Conservation (phyloP, 495 filamentous ascomycete genomes). For the Penicillium flavigenum region DNA sequence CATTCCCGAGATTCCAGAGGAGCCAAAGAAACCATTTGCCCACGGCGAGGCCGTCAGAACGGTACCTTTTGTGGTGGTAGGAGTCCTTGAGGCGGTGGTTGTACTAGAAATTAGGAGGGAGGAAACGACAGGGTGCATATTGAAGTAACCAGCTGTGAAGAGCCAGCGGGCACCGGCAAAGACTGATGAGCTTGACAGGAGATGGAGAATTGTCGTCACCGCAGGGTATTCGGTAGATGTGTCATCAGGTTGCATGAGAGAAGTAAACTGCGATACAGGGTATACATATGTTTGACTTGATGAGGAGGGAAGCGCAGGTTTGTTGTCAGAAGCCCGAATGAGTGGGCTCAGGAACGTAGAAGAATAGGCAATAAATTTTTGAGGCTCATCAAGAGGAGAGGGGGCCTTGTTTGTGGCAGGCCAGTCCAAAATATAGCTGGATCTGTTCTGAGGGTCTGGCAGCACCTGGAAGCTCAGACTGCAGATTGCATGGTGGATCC, state of each 20-base stretch:
- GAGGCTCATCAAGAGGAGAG: conserved; percentile 66
- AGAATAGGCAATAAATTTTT: conserved; percentile 65
- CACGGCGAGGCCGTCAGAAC: conserved; percentile 91
- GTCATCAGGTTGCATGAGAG: conserved; percentile 67
- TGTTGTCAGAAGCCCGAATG: conserved; percentile 50
- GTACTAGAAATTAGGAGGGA: conserved; percentile 69
- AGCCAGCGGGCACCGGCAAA: conserved; percentile 76
- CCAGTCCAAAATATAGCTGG: conserved; percentile 76
- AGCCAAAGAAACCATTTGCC: conserved; percentile 95
- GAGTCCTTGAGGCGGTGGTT: conserved; percentile 30
- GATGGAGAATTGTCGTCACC: conserved; percentile 68
- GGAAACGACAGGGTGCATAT: conserved; percentile 80
- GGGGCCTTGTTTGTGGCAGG: conserved; percentile 69
- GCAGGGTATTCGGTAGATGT: conserved; percentile 86
- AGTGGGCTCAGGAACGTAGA: conserved; percentile 64
- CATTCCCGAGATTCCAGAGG: conserved; percentile 82
- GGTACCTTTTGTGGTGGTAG: conserved; percentile 60
- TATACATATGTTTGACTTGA: conserved; percentile 73
- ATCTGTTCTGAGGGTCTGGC: conserved; percentile 53
- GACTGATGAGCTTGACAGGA: conserved; percentile 54
- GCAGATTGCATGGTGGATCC: conserved; percentile 72
- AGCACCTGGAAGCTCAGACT: conserved; percentile 78
- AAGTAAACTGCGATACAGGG: conserved; percentile 78
- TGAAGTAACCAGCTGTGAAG: conserved; percentile 98
- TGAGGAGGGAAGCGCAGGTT: conserved; percentile 30